These are phyloP conservation scores for Macrophomina phaseolina DNA, from an alignment of 2,329 filamentous ascomycete species.

Conservation along the genomic window DNA sequence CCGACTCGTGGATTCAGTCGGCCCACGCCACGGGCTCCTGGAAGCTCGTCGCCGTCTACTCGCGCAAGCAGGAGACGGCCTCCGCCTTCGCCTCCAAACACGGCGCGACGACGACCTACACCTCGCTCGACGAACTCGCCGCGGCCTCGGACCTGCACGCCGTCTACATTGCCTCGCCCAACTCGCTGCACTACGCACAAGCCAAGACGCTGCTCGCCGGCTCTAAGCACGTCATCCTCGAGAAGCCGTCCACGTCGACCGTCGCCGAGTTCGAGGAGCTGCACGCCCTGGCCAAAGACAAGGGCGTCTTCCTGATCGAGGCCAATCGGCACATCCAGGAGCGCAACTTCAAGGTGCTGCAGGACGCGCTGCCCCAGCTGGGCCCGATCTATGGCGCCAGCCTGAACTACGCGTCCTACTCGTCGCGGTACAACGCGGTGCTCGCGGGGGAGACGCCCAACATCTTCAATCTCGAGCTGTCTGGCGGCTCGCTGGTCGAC, in stretches of 20 bases:
- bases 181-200: constrained; percentile 54
- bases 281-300: constrained; percentile 48
- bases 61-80: constrained; percentile 51
- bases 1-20: constrained; percentile 52
- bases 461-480: constrained; percentile 56
- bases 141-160: constrained; percentile 47
- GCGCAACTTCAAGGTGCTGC: constrained; percentile 54
- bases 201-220: constrained; percentile 50
- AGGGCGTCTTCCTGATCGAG: constrained; percentile 53
- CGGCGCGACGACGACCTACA: constrained; percentile 43
- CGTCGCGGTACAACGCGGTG: constrained; percentile 54
- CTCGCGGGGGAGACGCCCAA: constrained; percentile 54
- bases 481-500: constrained; percentile 55
- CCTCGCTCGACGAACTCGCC: constrained; percentile 47
- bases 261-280: constrained; percentile 50
- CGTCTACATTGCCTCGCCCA: constrained; percentile 58
- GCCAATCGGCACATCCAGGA: constrained; percentile 58
- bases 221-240: constrained; percentile 57
- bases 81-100: constrained; percentile 52
- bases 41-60: constrained; percentile 54
- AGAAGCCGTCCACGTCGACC: constrained; percentile 56
- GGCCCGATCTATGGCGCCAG: constrained; percentile 52
- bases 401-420: constrained; percentile 53
- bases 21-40: constrained; percentile 52
- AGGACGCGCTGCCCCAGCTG: constrained; percentile 44